Base-by-base conservation (phyloP, 2,329 filamentous ascomycete genomes). In the Trichophyton equinum region DNA sequence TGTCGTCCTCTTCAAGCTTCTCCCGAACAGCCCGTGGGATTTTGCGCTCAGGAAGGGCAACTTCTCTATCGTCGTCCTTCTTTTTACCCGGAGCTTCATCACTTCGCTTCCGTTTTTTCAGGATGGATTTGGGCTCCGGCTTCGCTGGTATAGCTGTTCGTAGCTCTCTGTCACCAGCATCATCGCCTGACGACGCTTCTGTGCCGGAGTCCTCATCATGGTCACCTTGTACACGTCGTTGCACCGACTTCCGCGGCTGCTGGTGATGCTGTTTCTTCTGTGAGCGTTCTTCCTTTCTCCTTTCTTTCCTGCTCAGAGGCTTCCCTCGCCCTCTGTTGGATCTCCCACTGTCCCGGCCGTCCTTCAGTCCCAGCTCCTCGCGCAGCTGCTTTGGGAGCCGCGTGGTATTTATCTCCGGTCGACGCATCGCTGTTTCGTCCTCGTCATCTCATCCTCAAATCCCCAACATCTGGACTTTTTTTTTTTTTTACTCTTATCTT, bases 1-100 rank as follows among this genome's bases (percentile, higher is more conserved):
- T 88, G 68, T 97, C 91, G 62, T 99, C 92, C 63, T 89, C 79
- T 0, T 83, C 85, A 3, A 96, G 76, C 66, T 82, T 84, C 2
- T 85, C 81, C 68, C 80, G 83, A n/a, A 84, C 76, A 0, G 67
- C 67, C 62, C 68, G 70, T 0, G 77, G 72, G 25, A 74, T 59
- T 58, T 69, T 69, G 2, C 47, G 59, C 9, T 57, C 60, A 2
- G 60, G 42, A 33, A 22, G 18, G 18, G 46, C n/a, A 6, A 36
- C 25, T 27, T 53, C 38, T 6, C 60, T 61, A 22, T 70, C 68
- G 4, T 75, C 71, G 40, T 71, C 68, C 18, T 36, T 56, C 36
- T 30, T 18, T 53, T 72, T 68, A 47, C 65, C 61, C 60, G 73
- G 68, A 55, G 53, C 53, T 9, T 57, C 20, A 22, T 42, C 40